These are phyloP conservation scores for Theileria parva DNA, from an alignment of 169 alveolate genomes.

Conservation along the genomic window DNA sequence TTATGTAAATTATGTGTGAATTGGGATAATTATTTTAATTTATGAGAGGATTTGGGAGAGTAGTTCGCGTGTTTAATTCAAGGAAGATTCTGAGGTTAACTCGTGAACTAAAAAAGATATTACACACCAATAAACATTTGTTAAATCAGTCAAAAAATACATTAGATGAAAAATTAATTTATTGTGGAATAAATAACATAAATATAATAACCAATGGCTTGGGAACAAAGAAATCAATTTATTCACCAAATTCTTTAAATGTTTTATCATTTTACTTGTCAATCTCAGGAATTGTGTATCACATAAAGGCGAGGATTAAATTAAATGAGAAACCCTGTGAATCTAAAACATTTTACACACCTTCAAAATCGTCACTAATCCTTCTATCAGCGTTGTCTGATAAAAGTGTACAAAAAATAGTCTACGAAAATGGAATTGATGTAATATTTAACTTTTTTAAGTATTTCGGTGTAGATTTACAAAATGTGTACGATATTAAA, in stretches of 20 bases:
- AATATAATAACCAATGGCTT: background rate
- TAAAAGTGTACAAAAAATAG: constrained; percentile 29
- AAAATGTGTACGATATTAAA: constrained; percentile 36
- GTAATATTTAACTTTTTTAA: constrained; percentile 5
- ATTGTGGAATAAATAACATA: background rate
- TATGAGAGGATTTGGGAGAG: background rate
- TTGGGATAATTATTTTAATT: too few relatives aligned
- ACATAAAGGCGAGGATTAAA: background rate
- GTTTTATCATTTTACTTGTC: constrained; percentile 18
- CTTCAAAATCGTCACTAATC: background rate
- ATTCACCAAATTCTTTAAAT: background rate
- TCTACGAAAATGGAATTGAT: constrained; percentile 45
- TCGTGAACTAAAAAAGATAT: background rate
- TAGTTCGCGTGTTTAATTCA: background rate
- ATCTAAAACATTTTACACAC: constrained; percentile 16
- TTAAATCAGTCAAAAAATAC: background rate
- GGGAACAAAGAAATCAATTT: background rate
- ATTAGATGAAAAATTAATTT: background rate
- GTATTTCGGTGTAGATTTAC: constrained; percentile 8
- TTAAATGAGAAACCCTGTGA: background rate
- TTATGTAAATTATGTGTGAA: background rate
- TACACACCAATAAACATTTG: background rate
- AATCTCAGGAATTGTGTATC: background rate
- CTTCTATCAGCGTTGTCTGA: constrained; percentile 19
- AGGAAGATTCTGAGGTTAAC: background rate